Conservation (phyloP, 805 yeast genomes). For the Spathaspora boniae region DNA sequence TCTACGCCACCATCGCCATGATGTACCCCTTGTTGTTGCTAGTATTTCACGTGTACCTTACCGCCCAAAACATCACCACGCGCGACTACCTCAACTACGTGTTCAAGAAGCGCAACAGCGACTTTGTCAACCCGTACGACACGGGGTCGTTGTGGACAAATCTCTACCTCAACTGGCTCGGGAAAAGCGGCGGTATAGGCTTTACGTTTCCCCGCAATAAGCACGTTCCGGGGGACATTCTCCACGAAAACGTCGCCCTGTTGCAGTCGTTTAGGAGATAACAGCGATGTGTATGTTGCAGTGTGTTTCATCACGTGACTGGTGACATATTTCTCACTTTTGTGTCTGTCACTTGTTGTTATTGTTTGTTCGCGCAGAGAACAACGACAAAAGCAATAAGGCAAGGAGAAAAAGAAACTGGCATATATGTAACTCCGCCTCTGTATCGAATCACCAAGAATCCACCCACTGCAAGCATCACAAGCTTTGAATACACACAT, state of each 20-base stretch:
- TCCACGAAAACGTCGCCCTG: conserved; percentile 23
- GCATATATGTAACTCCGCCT: no score
- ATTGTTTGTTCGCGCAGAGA: no score
- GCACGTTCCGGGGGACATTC: conserved; percentile 21
- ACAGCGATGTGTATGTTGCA: no score
- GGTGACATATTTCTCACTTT: no score
- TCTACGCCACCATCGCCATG: conserved; percentile 44
- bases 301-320: no score
- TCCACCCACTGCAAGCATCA: no score
- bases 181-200: conserved; percentile 25
- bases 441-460: no score
- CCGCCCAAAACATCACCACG: conserved; percentile 61
- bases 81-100: conserved; percentile 61
- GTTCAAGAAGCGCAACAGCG: conserved; percentile 25
- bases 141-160: conserved; percentile 22
- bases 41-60: conserved; percentile 51
- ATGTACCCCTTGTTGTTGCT: conserved; percentile 56
- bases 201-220: conserved; percentile 16
- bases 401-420: no score
- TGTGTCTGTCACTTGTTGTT: no score
- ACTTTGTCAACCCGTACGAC: conserved; percentile 29
- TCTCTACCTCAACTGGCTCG: conserved; percentile 36
- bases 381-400: no score
- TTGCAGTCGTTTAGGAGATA: conserved; percentile 14
- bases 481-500: no score